Evolutionary conservation across 345 rosid genomes (phyloP).

Genomic region (Ceriops decandra): DNA sequence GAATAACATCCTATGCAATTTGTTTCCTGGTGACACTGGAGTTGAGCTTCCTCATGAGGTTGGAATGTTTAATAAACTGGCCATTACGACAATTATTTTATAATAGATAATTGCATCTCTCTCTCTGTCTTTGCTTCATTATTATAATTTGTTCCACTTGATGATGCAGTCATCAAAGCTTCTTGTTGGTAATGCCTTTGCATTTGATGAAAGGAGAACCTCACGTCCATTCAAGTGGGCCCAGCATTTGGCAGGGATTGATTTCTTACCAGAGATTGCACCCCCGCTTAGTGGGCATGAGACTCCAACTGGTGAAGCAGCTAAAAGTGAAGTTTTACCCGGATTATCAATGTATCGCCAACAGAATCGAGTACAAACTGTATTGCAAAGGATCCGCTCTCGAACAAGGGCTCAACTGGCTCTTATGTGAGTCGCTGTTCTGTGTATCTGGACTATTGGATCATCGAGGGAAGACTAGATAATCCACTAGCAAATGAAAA

Average conservation of each 20-base stretch:
- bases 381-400: constrained; percentile 71
- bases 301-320: constrained; percentile 41
- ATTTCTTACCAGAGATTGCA: constrained; percentile 80
- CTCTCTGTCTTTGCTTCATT: constrained; percentile 8
- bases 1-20: constrained; percentile 54
- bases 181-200: constrained; percentile 46
- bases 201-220: constrained; percentile 55
- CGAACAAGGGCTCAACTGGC: constrained; percentile 64
- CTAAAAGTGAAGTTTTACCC: constrained; percentile 45
- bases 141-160: constrained; percentile 18
- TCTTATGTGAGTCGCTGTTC: constrained; percentile 67
- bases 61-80: constrained; percentile 6
- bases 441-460: constrained; percentile 39
- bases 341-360: constrained; percentile 62
- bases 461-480: constrained; percentile 21
- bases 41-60: constrained; percentile 93
- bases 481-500: constrained; percentile 16
- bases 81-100: no score
- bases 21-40: constrained; percentile 80
- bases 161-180: constrained; percentile 76
- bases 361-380: constrained; percentile 64
- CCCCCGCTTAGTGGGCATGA: constrained; percentile 54
- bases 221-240: constrained; percentile 94
- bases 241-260: constrained; percentile 90
- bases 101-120: background rate